Conservation (phyloP, 495 filamentous ascomycete species). For the Cryomyces minteri region DNA sequence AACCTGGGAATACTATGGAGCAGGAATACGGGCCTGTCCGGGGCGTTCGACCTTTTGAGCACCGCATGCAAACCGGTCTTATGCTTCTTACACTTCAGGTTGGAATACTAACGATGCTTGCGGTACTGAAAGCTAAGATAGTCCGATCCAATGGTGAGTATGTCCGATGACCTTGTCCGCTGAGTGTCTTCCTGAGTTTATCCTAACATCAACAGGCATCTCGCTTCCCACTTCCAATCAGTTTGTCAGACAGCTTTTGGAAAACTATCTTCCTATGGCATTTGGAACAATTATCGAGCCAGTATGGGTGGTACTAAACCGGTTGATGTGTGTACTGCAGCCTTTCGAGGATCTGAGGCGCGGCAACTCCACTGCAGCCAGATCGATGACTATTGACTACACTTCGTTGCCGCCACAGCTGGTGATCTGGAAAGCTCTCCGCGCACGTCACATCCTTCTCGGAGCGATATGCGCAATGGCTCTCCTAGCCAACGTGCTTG, state of each 20-base stretch:
- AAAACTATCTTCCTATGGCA: slow-evolving; percentile 27
- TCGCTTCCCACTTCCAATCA: slow-evolving; percentile 18
- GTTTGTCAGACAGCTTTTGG: slow-evolving; percentile 20
- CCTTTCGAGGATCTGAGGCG: slow-evolving; percentile 24
- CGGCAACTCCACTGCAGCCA: slow-evolving; percentile 11
- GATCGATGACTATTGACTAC: slow-evolving; percentile 22
- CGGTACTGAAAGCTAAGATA: slow-evolving; percentile 1
- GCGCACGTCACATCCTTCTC: slow-evolving; percentile 20
- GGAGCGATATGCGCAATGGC: slow-evolving; percentile 18
- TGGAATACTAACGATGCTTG: slow-evolving; percentile 1
- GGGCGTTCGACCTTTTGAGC: neutral
- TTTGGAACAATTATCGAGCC: slow-evolving; percentile 28
- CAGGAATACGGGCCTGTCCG: too few relatives aligned
- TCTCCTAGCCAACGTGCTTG: slow-evolving; percentile 22
- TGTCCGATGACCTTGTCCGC: too few relatives aligned
- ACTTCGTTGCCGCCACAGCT: slow-evolving; percentile 28
- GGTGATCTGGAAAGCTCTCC: slow-evolving; percentile 18
- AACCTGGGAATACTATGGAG: too few relatives aligned
- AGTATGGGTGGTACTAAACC: slow-evolving; percentile 25
- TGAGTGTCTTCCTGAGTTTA: too few relatives aligned
- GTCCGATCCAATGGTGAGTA: too few relatives aligned
- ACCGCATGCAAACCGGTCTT: neutral
- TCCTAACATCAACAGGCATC: slow-evolving; percentile 14
- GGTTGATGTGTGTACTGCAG: slow-evolving; percentile 24
- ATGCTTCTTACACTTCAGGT: neutral